Base-by-base conservation (phyloP, 1,284 basidiomycete species). In the Limonomyces culmigenus region DNA sequence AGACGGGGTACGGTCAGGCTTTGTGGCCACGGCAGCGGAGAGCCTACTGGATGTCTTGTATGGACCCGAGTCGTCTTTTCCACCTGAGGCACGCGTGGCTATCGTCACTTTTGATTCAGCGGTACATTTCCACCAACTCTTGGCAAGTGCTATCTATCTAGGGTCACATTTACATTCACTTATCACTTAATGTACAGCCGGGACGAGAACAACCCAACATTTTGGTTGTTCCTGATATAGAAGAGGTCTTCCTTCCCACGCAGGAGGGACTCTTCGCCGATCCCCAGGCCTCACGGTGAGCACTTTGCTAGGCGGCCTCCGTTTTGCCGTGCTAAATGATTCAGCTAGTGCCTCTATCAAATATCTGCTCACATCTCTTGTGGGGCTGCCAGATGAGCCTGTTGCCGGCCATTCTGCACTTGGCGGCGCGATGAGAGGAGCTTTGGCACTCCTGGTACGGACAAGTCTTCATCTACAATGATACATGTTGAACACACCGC, bases 171-270 rank as follows among this genome's bases (percentile, higher is more conserved):
- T 31, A 30, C 29, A 38, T 37, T 42, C 36, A n/a, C 17, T 18
- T 34, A 16, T 6, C 33, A 15, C 12, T 18, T 8, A 18, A 8
- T 18, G 6, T 12, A 17, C 17, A 76, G 83, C 63, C 74, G 50
- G 54, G 53, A 38, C 52, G 63, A 23, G 66, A 74, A 41, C 58
- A 65, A 42, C 70, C 78, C 1, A 68, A 74, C 36, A 84, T 95
- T 67, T 63, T 93, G 29, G 73, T 98, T 30, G 73, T 97, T 4
- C 63, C 84, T 1, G 95, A 98, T 50, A 60, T 97, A 23, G 74
- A 92, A 17, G 95, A 98, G 46, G 77, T 91, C 19, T 98, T 93
- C 53, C 58, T 87, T 2, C 95, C 95, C 0, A 57, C 92, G 23
- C 65, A 63, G 23, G 61, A 67, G 10, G 81, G 80, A 1, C 63